Evolutionary conservation across 768 basidiomycete species (phyloP), one percentile per base, ranked within the genome.

Genomic region (Udeniomyces megalosporus): DNA sequence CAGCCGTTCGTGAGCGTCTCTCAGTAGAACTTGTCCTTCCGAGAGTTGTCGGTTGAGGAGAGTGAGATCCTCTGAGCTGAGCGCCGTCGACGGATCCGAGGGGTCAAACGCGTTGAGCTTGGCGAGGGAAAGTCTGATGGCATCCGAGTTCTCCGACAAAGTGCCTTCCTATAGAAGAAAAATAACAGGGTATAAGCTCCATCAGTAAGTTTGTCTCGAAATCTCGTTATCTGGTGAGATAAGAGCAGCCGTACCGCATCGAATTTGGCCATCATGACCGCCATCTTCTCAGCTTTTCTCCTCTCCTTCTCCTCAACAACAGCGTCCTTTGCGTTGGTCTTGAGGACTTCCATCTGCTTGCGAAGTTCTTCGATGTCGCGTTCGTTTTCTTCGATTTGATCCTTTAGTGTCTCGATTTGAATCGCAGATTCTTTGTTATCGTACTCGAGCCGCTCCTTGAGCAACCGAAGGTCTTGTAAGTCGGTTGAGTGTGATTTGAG

Each of bases 271-370:
- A 99, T 96, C 89, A 99, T 95, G 67, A 91, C 78, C 10, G 89
- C 91, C 87, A 99, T 88, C 80, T 96, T 96, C 78, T 97, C 93
- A 70, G 93, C 90, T 75, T 97, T 97, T 74, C 87, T 83, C 79
- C 89, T 95, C 79, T 99, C 95, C 77, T 92, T 96, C 73, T 96
- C 95, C 73, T 97, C 95, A 34, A 84, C 84, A 44, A 85, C 84
- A 17, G 85, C 81, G 64, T 88, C 86, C 74, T 84, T 86, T 74
- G 91, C 87, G 14, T 83, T 79, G 38, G 78, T 76, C 76, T 88
- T 90, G 47, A 97, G 78, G 70, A 93, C 91, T 68, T 96, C 93
- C 62, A 96, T 76, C 74, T 96, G 66, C 7, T 60, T 67, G 35
- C 69, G 67, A 42, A 72, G 70, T 26, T 68, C 69, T 2, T 71